A percentile compares a stretch with the other conserved stretches of the same genome.
phyloP scores from a whole-genome alignment of 2,329 filamentous ascomycete species.

The Fusarium marasasianum region DNA sequence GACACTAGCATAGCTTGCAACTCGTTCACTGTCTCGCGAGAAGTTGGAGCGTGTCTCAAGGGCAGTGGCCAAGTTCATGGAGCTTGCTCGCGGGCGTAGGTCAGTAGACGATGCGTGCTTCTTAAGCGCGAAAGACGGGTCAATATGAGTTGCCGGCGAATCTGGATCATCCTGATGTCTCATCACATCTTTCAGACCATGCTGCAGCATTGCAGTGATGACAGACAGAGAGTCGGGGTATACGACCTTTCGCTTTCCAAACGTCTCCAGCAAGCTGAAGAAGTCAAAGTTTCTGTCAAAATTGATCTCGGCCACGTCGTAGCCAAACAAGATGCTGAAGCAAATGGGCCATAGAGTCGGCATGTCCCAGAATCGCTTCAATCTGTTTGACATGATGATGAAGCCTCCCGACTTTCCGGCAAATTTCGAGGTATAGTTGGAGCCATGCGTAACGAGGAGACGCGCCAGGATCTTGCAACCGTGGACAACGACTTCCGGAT shows the following conservation, averaged over 20 bases:
- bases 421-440: constrained; percentile 86
- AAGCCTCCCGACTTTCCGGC: constrained; percentile 86
- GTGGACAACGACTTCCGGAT: constrained; percentile 82
- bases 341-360: constrained; percentile 87
- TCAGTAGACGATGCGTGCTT: constrained; percentile 28
- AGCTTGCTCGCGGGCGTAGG: constrained; percentile 59
- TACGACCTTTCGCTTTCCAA: constrained; percentile 73
- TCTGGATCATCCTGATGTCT: constrained; percentile 69
- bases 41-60: constrained; percentile 58
- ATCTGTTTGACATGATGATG: constrained; percentile 79
- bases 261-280: constrained; percentile 77
- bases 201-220: constrained; percentile 86
- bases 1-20: constrained; percentile 66
- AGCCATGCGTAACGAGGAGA: constrained; percentile 83
- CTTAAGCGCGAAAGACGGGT: constrained; percentile 10
- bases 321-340: constrained; percentile 87
- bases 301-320: constrained; percentile 79
- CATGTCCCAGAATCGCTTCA: constrained; percentile 90
- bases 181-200: constrained; percentile 77
- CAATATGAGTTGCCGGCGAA: constrained; percentile 54
- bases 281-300: constrained; percentile 79
- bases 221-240: constrained; percentile 83
- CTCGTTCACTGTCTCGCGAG: constrained; percentile 56
- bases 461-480: constrained; percentile 85
- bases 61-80: constrained; percentile 73